Evolutionary conservation across 805 yeast genomes (phyloP).

Genomic region (Kazachstania viticola): DNA sequence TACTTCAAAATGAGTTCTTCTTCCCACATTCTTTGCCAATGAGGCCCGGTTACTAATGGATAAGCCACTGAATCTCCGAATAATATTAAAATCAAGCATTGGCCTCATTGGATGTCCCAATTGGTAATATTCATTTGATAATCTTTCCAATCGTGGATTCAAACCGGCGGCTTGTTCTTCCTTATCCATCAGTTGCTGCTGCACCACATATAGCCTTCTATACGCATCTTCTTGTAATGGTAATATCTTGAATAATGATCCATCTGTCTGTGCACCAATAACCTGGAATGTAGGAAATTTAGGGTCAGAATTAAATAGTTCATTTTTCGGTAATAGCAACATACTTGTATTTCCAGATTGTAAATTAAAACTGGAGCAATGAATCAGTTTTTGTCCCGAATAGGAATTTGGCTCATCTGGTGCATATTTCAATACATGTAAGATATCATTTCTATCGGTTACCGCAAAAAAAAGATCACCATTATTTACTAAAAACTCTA

Average conservation of each 20-base stretch:
- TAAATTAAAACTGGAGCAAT: constrained; percentile 57
- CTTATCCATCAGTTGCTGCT: constrained; percentile 77
- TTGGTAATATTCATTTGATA: constrained; percentile 27
- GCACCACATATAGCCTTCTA: constrained; percentile 71
- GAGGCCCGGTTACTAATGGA: constrained; percentile 46
- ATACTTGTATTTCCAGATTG: constrained; percentile 51
- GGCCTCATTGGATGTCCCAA: constrained; percentile 42
- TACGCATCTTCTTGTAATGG: constrained; percentile 71
- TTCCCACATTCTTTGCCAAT: constrained; percentile 47
- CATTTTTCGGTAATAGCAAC: constrained; percentile 31
- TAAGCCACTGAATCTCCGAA: constrained; percentile 41
- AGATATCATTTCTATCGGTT: constrained; percentile 53
- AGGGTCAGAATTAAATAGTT: constrained; percentile 18
- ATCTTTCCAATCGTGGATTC: constrained; percentile 62
- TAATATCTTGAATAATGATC: constrained; percentile 59
- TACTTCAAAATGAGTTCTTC: constrained; percentile 44
- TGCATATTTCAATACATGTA: constrained; percentile 75
- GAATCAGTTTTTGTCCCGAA: constrained; percentile 66
- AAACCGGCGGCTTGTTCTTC: constrained; percentile 65
- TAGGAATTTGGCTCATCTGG: constrained; percentile 82
- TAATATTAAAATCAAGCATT: constrained; percentile 49
- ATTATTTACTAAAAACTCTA: constrained; percentile 61
- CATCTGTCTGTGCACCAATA: constrained; percentile 68
- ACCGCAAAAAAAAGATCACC: constrained; percentile 55
- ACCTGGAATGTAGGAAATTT: constrained; percentile 36